These are phyloP conservation scores for Corylus heterophylla DNA, from an alignment of 306 rosid genomes.

Conservation along the genomic window DNA sequence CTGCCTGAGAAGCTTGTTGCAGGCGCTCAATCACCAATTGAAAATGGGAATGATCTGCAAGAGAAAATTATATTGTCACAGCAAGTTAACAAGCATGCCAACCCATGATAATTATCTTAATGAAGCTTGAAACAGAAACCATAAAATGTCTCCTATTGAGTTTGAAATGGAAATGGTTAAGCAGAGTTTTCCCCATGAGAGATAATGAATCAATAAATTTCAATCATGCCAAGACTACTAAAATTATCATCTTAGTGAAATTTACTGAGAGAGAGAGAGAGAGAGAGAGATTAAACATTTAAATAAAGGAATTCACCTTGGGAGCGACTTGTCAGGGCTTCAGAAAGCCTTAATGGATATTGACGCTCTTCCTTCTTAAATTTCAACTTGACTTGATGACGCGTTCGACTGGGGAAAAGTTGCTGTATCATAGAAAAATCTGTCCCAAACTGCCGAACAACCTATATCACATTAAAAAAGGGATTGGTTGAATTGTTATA, in stretches of 20 bases:
- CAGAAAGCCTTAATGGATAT: constrained; percentile 52
- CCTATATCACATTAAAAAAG: constrained; percentile 40
- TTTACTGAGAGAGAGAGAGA: background rate
- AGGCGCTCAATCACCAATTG: constrained; percentile 53
- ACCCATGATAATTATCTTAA: background rate
- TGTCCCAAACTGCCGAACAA: constrained; percentile 67
- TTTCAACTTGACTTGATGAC: constrained; percentile 69
- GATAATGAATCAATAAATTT: background rate
- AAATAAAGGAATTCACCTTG: constrained; percentile 48
- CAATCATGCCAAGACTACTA: background rate
- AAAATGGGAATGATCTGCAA: constrained; percentile 61
- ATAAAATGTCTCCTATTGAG: background rate
- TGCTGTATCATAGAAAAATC: constrained; percentile 77
- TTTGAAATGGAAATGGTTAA: background rate
- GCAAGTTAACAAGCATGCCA: background rate
- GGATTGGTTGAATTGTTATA: constrained; percentile 4
- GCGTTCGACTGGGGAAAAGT: constrained; percentile 68
- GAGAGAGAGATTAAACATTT: constrained; percentile 16
- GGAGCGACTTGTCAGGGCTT: constrained; percentile 54
- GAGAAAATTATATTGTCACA: background rate
- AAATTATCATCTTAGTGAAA: background rate
- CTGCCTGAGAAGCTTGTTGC: constrained; percentile 59
- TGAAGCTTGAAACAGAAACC: constrained; percentile 3
- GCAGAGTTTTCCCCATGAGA: background rate
- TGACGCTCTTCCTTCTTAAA: constrained; percentile 79